Evolutionary conservation across 257 asterid genomes (phyloP).

Genomic region (Nicotiana otophora): DNA sequence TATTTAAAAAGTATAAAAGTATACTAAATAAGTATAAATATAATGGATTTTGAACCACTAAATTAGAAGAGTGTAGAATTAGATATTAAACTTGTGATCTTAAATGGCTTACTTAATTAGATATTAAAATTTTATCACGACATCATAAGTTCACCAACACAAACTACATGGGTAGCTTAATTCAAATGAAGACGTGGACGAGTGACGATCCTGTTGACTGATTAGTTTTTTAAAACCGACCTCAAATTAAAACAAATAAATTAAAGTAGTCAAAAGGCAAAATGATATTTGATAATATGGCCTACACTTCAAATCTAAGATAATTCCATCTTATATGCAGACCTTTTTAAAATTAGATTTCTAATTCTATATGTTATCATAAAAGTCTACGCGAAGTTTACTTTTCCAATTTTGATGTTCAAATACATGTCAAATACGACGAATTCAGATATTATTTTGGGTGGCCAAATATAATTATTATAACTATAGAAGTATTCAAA

Average conservation of each 20-base stretch:
- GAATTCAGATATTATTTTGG: background rate
- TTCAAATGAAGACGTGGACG: background rate
- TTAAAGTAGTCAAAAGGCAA: background rate
- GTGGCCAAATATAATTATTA: background rate
- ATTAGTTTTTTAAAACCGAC: background rate
- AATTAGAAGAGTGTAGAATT: no score
- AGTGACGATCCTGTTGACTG: background rate
- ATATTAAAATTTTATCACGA: no score
- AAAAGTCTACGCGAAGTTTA: background rate
- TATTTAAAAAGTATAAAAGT: no score
- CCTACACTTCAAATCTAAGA: background rate
- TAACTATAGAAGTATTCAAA: background rate
- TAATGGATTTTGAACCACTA: no score
- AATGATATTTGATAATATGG: background rate
- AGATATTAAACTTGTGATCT: no score
- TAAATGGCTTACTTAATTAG: no score
- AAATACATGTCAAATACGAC: background rate
- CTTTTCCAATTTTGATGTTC: background rate
- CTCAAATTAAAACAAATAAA: background rate
- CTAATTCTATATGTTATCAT: slow-evolving; percentile 6
- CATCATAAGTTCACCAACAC: background rate
- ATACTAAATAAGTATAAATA: no score
- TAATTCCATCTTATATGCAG: background rate
- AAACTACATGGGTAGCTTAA: background rate
- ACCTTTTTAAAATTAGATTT: background rate